Conservation (phyloP, 768 basidiomycete genomes). For the Sutorius australiensis region DNA sequence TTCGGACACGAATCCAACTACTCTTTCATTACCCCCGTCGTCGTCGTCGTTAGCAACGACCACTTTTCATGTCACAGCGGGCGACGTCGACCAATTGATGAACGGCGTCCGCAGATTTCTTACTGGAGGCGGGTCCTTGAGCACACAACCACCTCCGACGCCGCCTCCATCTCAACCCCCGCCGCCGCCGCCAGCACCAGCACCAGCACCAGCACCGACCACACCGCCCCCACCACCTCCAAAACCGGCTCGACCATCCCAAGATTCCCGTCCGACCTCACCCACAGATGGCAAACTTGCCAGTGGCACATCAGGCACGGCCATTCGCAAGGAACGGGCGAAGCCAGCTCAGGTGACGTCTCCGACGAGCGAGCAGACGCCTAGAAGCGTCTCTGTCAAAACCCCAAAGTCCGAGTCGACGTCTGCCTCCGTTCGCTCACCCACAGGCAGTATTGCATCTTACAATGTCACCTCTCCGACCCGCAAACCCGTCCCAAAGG, state of each 20-base stretch:
- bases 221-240: conserved; percentile 24
- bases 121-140: conserved; percentile 38
- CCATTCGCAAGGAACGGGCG: conserved; percentile 51
- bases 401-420: conserved; percentile 23
- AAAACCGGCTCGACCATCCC: conserved; percentile 47
- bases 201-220: conserved; percentile 14
- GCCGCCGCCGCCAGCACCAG: conserved; percentile 13
- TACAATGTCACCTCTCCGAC: conserved; percentile 21
- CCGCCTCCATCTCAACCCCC: conserved; percentile 12
- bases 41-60: conserved; percentile 10
- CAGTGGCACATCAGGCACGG: conserved; percentile 32
- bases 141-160: conserved; percentile 28
- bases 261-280: conserved; percentile 35
- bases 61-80: conserved; percentile 18
- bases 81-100: conserved; percentile 39
- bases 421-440: conserved; percentile 18
- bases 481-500: conserved; percentile 16
- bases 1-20: not conserved
- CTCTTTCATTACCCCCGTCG: not conserved
- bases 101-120: conserved; percentile 71
- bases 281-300: conserved; percentile 23
- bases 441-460: conserved; percentile 24
- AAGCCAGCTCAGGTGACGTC: conserved; percentile 26
- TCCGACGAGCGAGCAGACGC: conserved; percentile 23
- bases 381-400: conserved; percentile 26